phyloP scores from a whole-genome alignment of 2,329 filamentous ascomycete genomes.

The Paecilomyces dactylethromorphus region DNA sequence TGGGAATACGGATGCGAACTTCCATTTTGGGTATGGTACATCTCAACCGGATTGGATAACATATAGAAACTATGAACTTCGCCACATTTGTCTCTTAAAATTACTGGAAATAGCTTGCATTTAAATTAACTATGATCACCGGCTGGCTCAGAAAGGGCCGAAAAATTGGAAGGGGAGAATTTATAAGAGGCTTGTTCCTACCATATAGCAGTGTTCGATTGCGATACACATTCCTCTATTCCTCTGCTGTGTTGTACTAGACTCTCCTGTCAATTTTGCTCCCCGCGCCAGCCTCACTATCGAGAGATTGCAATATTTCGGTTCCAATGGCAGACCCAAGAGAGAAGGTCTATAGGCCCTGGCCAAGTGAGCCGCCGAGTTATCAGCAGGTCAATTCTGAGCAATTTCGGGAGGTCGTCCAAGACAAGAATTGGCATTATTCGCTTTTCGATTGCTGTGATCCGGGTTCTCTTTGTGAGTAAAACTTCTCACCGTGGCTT shows the following conservation, averaged over 20 bases:
- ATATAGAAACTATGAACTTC: background rate
- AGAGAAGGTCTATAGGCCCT: conserved; percentile 6
- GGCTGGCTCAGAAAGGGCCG: no score
- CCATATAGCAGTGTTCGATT: no score
- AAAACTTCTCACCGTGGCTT: background rate
- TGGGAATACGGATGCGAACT: conserved; percentile 4
- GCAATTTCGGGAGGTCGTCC: background rate
- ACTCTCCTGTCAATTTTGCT: background rate
- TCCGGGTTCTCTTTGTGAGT: conserved; percentile 11
- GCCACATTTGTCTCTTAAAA: background rate
- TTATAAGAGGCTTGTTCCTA: no score
- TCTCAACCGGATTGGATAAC: background rate
- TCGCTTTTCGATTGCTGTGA: conserved; percentile 11
- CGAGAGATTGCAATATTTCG: background rate
- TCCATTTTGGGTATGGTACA: conserved; percentile 1
- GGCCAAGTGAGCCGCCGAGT: conserved; percentile 2
- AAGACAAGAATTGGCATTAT: conserved; percentile 10
- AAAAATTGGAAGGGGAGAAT: no score
- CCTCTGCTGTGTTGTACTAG: no score
- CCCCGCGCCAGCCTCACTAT: background rate
- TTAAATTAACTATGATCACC: no score
- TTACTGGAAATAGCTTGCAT: background rate
- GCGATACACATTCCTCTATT: no score
- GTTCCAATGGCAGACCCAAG: background rate
- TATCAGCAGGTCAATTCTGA: background rate